Evolutionary conservation across 306 rosid species (phyloP).

Genomic region (Geum urbanum): DNA sequence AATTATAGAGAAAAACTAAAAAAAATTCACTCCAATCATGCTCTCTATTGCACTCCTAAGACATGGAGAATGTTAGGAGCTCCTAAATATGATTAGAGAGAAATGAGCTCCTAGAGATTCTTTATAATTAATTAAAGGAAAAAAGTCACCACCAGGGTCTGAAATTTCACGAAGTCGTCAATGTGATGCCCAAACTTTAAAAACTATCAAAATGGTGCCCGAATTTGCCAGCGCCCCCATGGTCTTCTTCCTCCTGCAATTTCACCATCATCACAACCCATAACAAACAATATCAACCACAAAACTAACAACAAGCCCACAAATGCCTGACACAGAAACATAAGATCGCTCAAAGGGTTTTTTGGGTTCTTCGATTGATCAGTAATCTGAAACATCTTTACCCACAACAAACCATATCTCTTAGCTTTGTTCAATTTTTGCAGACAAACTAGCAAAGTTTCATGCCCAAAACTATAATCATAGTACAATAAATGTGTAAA

Average conservation of each 20-base stretch:
- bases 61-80: too few relatives aligned
- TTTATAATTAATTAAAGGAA: too few relatives aligned
- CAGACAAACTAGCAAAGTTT: not conserved
- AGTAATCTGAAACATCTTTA: not conserved
- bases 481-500: not conserved
- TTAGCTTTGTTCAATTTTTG: not conserved
- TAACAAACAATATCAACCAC: conserved; percentile 17
- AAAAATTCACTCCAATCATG: too few relatives aligned
- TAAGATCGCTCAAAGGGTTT: not conserved
- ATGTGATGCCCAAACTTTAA: too few relatives aligned
- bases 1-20: too few relatives aligned
- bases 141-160: too few relatives aligned
- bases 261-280: conserved; percentile 13
- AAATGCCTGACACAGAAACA: not conserved
- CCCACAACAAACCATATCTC: conserved; percentile 3
- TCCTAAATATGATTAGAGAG: too few relatives aligned
- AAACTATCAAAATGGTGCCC: too few relatives aligned
- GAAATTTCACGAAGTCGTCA: too few relatives aligned
- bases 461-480: not conserved
- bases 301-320: not conserved
- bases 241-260: conserved; percentile 33
- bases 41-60: too few relatives aligned
- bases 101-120: too few relatives aligned
- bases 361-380: not conserved
- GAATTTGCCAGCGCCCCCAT: conserved; percentile 92